Evolutionary conservation across 257 asterid species (phyloP), one percentile per base, ranked within the genome.

Genomic region (Ballota nigra): DNA sequence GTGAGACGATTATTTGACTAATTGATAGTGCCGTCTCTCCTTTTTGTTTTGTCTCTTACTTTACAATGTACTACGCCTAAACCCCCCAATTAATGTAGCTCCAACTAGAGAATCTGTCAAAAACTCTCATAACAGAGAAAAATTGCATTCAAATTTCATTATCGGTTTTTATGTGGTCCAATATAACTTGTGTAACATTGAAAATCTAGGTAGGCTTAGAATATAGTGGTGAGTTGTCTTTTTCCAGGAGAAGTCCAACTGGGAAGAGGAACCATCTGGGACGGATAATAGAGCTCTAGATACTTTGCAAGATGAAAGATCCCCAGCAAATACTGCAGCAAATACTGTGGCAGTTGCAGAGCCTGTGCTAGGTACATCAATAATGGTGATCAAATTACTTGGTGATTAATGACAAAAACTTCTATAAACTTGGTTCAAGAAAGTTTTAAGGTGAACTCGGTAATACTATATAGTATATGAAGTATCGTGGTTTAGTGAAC

Each of bases 201-300:
- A 16, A 19, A 45, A 16, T 9, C 55, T 47, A 0, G 3, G 3
- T 20, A 18, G 57, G 24, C 24, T 51, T 18, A 18, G 12, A 8
- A 52, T 19, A 8, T 52, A 19, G 2, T 52, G 59, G 29, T 52
- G 1, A 51, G 58, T 69, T 47, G 12, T 47, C 11, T 58, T 4
- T 60, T 61, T 49, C 26, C 71, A 75, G 84, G 77, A 73, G 5
- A 61, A 52, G 28, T 18, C 56, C 0, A 16, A 8, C 20, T 62
- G 45, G 10, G 36, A 61, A 22, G 75, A 70, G 23, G 68, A 29
- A 60, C 53, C 31, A 52, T 0, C 15, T 6, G 6, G 22, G 53
- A 56, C 22, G 68, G 47, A 19, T 20, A 18, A 22, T 10, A 24
- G 53, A 71, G 80, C 31, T 59, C 12, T 34, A 18, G 69, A 47